These are phyloP conservation scores for Mycena alexandri DNA, from an alignment of 768 basidiomycete genomes.

Conservation along the genomic window DNA sequence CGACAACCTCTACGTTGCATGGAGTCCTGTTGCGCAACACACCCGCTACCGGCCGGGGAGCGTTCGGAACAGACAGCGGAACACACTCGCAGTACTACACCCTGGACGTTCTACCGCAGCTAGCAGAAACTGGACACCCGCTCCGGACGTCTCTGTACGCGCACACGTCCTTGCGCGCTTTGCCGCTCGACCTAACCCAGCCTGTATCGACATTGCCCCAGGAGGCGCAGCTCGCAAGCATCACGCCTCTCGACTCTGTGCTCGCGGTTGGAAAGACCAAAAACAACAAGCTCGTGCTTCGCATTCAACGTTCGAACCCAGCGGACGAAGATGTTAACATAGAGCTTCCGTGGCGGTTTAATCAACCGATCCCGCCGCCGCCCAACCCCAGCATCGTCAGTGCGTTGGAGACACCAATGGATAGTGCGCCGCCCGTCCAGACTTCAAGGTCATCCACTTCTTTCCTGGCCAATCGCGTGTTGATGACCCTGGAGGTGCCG, in stretches of 20 bases:
- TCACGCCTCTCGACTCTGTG: neutral
- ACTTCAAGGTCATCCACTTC: neutral
- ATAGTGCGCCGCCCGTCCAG: slow-evolving; percentile 8
- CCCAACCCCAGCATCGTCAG: slow-evolving; percentile 11
- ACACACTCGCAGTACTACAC: slow-evolving; percentile 20
- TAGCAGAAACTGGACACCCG: slow-evolving; percentile 14
- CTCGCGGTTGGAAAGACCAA: slow-evolving; percentile 19
- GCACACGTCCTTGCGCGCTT: slow-evolving; percentile 15
- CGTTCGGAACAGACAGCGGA: neutral
- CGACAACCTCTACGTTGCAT: neutral
- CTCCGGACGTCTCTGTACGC: slow-evolving; percentile 8
- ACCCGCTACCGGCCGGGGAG: neutral
- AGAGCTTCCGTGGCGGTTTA: slow-evolving; percentile 17
- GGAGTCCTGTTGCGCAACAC: slow-evolving; percentile 20
- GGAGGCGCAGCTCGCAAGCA: slow-evolving; percentile 12
- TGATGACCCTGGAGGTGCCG: slow-evolving; percentile 20
- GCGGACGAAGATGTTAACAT: neutral
- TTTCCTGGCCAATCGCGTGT: slow-evolving; percentile 12
- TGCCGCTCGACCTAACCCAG: slow-evolving; percentile 6
- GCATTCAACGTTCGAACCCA: slow-evolving; percentile 21
- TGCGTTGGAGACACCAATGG: slow-evolving; percentile 16
- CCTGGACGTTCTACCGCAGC: slow-evolving; percentile 16
- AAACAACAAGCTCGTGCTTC: neutral
- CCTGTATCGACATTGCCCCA: neutral
- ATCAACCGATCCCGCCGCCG: neutral